Conservation (phyloP, 1,139 yeast species). For the Lizanozyma gosingica region DNA sequence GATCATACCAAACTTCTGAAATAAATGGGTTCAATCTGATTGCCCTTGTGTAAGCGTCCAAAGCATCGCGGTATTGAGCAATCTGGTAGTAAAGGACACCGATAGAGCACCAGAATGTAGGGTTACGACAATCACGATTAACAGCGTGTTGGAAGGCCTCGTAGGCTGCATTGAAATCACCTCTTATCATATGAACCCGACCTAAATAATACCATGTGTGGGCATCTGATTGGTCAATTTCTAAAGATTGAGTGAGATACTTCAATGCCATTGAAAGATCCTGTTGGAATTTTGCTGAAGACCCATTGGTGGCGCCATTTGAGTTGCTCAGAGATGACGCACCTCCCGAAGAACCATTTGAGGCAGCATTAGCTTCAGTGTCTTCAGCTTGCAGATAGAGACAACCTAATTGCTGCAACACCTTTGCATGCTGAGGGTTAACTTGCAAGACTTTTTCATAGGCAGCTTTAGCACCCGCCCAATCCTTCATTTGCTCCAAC, state of each 20-base stretch:
- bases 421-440: conserved; percentile 92
- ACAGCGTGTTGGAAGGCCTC: conserved; percentile 99
- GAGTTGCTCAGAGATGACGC: too few species aligned
- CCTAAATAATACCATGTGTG: conserved; percentile 97
- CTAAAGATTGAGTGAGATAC: conserved; percentile 77
- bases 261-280: conserved; percentile 80
- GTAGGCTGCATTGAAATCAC: conserved; percentile 91
- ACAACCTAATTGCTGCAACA: conserved; percentile 92
- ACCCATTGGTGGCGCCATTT: conserved; percentile 5
- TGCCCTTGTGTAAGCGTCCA: conserved; percentile 96
- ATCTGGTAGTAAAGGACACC: conserved; percentile 96
- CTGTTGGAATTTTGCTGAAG: conserved; percentile 28
- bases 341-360: conserved; percentile 37
- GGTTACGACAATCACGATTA: conserved; percentile 90
- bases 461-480: conserved; percentile 87
- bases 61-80: conserved; percentile 90
- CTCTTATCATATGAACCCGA: conserved; percentile 92
- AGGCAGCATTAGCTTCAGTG: conserved; percentile 11
- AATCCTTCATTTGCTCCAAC: conserved; percentile 87
- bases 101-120: conserved; percentile 98
- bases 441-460: conserved; percentile 86
- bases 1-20: conserved; percentile 96
- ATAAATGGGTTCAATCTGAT: conserved; percentile 91
- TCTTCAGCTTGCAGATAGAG: conserved; percentile 75
- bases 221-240: conserved; percentile 84